Evolutionary conservation across 345 rosid species (phyloP).

Genomic region (thale cress (Arabidopsis thaliana)): TAIR10.1 NC_003070.9:8390501-8391000

Average conservation of each 20-base stretch:
- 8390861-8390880: background rate
- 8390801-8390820: background rate
- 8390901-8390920: background rate
- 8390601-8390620: background rate
- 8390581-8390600: conserved; percentile 2
- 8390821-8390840: background rate
- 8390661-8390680: background rate
- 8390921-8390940: conserved; percentile 7
- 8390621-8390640: background rate
- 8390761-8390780: background rate
- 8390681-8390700: background rate
- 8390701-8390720: background rate
- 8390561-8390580: background rate
- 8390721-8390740: background rate
- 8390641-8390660: background rate
- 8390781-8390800: background rate
- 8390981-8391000: background rate
- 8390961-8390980: background rate
- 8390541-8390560: background rate
- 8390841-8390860: background rate
- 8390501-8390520: background rate
- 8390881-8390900: background rate
- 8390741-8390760: background rate
- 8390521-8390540: background rate
- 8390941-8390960: background rate